Evolutionary conservation across 148 eudicot genomes (phyloP).

Genomic region (Silene conica): DNA sequence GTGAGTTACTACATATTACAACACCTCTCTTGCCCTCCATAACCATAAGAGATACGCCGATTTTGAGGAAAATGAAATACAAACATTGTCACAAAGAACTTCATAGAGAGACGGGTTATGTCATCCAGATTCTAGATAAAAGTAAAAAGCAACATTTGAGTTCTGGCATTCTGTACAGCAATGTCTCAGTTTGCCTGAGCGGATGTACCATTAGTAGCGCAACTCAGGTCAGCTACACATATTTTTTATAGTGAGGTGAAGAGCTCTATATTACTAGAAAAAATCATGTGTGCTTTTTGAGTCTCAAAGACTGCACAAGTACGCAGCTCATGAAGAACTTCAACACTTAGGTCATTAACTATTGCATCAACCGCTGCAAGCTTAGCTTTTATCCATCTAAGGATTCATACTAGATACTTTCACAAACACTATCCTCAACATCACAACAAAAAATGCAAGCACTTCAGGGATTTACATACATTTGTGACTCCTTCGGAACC

Average conservation of each 20-base stretch:
- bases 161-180: neutral
- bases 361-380: neutral
- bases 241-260: neutral
- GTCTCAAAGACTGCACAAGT: neutral
- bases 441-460: neutral
- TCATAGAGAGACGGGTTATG: neutral
- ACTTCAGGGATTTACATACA: neutral
- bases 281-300: neutral
- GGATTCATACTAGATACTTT: neutral
- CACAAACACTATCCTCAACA: neutral
- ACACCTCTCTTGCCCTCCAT: too few species aligned
- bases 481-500: neutral
- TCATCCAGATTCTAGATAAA: neutral
- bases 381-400: neutral
- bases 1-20: too few species aligned
- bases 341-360: neutral
- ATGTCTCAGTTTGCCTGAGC: neutral
- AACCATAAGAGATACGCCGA: too few species aligned
- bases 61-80: too few species aligned
- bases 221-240: neutral
- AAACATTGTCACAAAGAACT: too few species aligned
- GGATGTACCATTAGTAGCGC: neutral
- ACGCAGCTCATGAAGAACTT: neutral
- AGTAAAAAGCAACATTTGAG: neutral
- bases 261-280: neutral